Conservation (phyloP, 306 rosid species). For the Corylus americana region DNA sequence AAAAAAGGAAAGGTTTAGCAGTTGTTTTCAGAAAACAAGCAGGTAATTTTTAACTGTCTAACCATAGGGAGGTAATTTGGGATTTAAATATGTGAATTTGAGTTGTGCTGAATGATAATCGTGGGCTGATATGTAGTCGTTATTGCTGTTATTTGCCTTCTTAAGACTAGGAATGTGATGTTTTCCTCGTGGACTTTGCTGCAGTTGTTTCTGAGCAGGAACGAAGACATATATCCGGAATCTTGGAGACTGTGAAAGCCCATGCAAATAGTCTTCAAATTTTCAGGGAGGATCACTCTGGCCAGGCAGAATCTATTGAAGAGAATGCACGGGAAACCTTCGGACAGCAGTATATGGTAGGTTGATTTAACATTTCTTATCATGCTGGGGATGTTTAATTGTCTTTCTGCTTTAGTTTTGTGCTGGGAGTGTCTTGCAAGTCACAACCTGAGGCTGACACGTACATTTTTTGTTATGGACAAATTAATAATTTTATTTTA, state of each 20-base stretch:
- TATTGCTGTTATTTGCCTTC: neutral
- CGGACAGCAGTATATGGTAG: conserved; percentile 59
- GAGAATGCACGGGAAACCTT: conserved; percentile 61
- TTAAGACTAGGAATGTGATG: neutral
- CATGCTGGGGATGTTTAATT: neutral
- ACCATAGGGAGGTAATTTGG: no score
- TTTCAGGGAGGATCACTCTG: conserved; percentile 60
- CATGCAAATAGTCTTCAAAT: conserved; percentile 56
- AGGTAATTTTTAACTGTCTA: no score
- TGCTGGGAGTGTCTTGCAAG: neutral
- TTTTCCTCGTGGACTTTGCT: conserved; percentile 17
- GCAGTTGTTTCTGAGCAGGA: conserved; percentile 59
- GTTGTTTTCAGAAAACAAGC: no score
- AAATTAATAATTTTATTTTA: neutral
- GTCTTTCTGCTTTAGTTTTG: neutral
- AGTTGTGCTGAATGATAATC: neutral
- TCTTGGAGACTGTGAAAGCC: conserved; percentile 47
- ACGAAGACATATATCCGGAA: conserved; percentile 44
- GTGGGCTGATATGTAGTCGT: neutral
- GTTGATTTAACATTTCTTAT: conserved; percentile 19
- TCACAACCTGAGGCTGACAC: neutral
- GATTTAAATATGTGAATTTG: neutral
- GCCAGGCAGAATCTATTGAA: conserved; percentile 64
- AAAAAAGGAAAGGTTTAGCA: no score
- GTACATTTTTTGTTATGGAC: neutral